Percentiles rank a stretch among this genome's conserved stretches.
Evolutionary conservation across 345 rosid genomes (phyloP).

Genomic region (Cardiospermum halicacabum): DNA sequence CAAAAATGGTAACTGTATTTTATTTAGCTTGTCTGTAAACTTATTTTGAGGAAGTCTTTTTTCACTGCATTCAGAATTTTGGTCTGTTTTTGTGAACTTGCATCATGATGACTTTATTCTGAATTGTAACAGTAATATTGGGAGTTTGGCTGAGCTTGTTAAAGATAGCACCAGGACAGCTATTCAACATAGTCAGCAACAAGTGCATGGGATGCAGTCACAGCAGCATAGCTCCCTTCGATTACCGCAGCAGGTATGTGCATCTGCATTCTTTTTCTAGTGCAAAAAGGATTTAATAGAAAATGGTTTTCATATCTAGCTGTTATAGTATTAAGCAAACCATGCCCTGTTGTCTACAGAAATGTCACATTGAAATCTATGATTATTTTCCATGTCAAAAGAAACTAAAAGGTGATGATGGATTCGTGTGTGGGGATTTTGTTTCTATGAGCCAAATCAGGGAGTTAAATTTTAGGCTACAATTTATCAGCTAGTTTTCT

Average conservation of each 20-base stretch:
- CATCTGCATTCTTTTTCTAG: conserved; percentile 6
- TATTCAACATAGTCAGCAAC: conserved; percentile 56
- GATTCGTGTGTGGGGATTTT: neutral
- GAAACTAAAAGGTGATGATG: neutral
- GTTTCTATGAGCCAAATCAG: neutral
- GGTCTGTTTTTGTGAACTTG: conserved; percentile 2
- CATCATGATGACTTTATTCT: conserved; percentile 16
- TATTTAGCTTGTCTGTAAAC: neutral
- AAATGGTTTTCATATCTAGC: no score
- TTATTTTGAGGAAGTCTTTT: neutral
- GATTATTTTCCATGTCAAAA: neutral
- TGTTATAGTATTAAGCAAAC: neutral
- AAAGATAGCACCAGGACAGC: conserved; percentile 56
- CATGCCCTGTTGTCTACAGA: conserved; percentile 2
- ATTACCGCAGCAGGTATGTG: conserved; percentile 68
- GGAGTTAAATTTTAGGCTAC: neutral
- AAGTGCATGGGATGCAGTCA: conserved; percentile 52
- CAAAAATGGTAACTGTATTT: neutral
- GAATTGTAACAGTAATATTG: conserved; percentile 46
- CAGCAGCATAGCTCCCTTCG: conserved; percentile 65
- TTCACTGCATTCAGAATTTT: neutral
- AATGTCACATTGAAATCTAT: neutral
- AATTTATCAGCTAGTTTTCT: neutral
- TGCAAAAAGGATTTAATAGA: neutral
- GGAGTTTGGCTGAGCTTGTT: conserved; percentile 65